Conservation (phyloP, 192 early-diverging fungal species). For the Coemansia sp. region DNA sequence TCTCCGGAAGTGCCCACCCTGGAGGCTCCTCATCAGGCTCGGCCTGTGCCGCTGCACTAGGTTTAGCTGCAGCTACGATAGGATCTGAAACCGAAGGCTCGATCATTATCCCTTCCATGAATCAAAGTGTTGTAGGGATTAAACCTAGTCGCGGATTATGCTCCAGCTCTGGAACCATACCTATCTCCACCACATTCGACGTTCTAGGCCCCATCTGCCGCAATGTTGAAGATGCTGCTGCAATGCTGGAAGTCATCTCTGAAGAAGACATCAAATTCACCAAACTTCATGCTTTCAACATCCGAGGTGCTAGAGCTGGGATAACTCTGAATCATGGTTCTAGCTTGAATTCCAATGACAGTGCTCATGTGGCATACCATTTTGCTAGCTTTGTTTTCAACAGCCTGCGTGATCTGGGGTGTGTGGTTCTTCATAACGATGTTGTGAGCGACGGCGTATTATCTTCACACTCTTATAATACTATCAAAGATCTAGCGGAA, state of each 20-base stretch:
- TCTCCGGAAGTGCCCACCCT: conserved; percentile 7
- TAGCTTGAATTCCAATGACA: conserved; percentile 1
- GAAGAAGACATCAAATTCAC: not conserved
- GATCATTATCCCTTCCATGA: conserved; percentile 4
- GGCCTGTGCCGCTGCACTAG: conserved; percentile 9
- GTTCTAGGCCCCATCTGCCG: conserved; percentile 7
- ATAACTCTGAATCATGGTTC: conserved; percentile 1
- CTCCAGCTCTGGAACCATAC: conserved; percentile 11
- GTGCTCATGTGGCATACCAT: conserved; percentile 2
- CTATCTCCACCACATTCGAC: conserved; percentile 10
- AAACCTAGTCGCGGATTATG: conserved; percentile 11
- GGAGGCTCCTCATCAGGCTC: conserved; percentile 10
- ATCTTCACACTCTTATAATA: not conserved
- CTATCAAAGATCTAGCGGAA: too few species aligned
- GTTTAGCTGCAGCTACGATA: not conserved
- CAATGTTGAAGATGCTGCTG: conserved; percentile 8
- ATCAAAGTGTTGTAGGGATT: conserved; percentile 4
- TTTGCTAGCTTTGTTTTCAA: not conserved
- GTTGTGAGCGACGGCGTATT: not conserved
- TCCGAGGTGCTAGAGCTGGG: conserved; percentile 5
- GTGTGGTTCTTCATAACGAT: not conserved
- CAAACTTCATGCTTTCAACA: conserved; percentile 6
- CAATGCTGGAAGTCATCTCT: conserved; percentile 2
- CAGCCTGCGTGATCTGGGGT: not conserved
- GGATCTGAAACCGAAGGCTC: conserved; percentile 7